A percentile compares a stretch with the other conserved stretches of the same genome.
Conservation (phyloP, 768 basidiomycete genomes). For the Rhodotorula kratochvilovae region DNA sequence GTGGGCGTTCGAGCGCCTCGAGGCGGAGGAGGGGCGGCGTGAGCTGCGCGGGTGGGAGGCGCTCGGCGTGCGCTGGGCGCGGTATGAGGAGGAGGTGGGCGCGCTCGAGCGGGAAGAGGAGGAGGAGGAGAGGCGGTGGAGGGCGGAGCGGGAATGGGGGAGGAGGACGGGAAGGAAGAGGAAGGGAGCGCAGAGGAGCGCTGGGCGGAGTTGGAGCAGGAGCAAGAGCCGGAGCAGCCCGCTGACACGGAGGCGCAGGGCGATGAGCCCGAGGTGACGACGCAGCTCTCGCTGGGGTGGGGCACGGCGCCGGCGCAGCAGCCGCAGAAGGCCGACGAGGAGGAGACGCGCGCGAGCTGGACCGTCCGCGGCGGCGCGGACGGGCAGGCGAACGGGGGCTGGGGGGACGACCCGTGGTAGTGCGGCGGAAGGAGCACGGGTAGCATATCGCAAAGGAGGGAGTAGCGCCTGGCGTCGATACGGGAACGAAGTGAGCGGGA, state of each 20-base stretch:
- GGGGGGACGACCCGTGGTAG: slow-evolving; percentile 8
- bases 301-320: neutral
- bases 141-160: neutral
- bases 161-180: neutral
- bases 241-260: neutral
- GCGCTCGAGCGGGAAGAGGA: neutral
- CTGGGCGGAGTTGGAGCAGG: too few species aligned
- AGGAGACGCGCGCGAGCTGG: neutral
- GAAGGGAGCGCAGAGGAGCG: neutral
- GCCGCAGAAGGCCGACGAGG: too few species aligned
- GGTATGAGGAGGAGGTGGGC: neutral
- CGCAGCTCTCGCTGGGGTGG: too few species aligned
- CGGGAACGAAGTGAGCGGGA: too few species aligned
- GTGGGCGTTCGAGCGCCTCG: neutral
- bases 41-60: neutral
- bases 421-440: too few species aligned
- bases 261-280: neutral
- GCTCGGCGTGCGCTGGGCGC: neutral
- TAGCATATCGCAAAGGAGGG: too few species aligned
- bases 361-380: too few species aligned
- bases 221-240: neutral
- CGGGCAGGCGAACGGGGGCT: neutral
- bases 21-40: neutral
- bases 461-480: too few species aligned
- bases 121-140: neutral